phyloP scores from a whole-genome alignment of 2,329 filamentous ascomycete genomes.

The Cercospora canescens region DNA sequence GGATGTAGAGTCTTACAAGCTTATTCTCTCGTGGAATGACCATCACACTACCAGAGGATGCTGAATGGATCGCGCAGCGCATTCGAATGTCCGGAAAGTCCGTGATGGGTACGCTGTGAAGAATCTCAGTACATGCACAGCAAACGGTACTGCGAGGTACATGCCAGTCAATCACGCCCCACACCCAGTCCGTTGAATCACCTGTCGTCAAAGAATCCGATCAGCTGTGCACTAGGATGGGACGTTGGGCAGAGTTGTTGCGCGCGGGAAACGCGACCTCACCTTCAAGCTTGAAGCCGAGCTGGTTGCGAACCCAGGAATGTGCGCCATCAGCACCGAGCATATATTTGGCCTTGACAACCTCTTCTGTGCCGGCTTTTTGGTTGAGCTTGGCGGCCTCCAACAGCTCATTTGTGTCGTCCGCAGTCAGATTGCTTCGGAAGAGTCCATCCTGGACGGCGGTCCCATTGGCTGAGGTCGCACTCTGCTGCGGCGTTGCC shows the following conservation, averaged over 20 bases:
- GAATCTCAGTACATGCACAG: no score
- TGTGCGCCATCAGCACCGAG: constrained; percentile 74
- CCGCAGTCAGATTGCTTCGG: constrained; percentile 51
- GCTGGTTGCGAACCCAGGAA: constrained; percentile 62
- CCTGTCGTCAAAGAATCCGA: neutral
- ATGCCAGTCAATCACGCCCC: constrained; percentile 32
- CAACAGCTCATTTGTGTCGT: constrained; percentile 23
- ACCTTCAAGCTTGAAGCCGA: constrained; percentile 29
- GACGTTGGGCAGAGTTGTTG: neutral
- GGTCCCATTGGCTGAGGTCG: constrained; percentile 35
- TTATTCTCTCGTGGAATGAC: constrained; percentile 66
- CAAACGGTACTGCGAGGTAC: no score
- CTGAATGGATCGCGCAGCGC: constrained; percentile 73
- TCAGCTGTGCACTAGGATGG: neutral
- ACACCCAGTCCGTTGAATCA: constrained; percentile 32
- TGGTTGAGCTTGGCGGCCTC: constrained; percentile 8
- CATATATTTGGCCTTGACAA: constrained; percentile 62
- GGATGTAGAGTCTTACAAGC: constrained; percentile 30
- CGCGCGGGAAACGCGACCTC: no score
- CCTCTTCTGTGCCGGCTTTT: constrained; percentile 24
- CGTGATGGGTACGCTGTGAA: constrained; percentile 26
- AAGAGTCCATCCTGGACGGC: constrained; percentile 56
- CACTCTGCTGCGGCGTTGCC: constrained; percentile 51
- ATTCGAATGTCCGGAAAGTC: constrained; percentile 63
- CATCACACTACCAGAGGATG: constrained; percentile 67